Percentiles rank a stretch among this genome's conserved stretches.
Evolutionary conservation across 176 grass and related monocot species (phyloP).

Genomic region (Hyparrhenia diplandra): DNA sequence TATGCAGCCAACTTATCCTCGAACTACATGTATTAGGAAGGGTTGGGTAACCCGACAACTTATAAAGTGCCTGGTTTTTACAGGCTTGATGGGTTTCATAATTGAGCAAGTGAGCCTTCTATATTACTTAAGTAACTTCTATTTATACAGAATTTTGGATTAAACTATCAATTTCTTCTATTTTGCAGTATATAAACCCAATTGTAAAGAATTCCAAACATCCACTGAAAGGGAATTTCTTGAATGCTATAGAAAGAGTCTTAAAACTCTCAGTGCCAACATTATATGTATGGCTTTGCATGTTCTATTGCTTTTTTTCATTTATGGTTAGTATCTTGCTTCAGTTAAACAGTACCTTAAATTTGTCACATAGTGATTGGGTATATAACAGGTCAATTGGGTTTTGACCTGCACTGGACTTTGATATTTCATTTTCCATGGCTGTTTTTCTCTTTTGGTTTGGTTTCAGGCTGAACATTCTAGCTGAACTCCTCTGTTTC

Average conservation of each 20-base stretch:
- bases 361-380: not conserved
- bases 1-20: slow-evolving; percentile 86
- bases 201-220: slow-evolving; percentile 97
- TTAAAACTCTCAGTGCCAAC: slow-evolving; percentile 94
- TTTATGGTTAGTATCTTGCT: slow-evolving; percentile 68
- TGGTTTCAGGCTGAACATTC: slow-evolving; percentile 79
- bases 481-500: slow-evolving; percentile 81
- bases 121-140: slow-evolving; percentile 18
- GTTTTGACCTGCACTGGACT: not conserved
- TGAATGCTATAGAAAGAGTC: slow-evolving; percentile 94
- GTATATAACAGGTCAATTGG: not conserved
- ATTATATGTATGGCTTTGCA: slow-evolving; percentile 97
- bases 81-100: slow-evolving; percentile 95
- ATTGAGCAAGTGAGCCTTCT: slow-evolving; percentile 85
- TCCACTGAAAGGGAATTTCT: slow-evolving; percentile 80
- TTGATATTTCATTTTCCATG: not conserved
- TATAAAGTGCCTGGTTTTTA: slow-evolving; percentile 79
- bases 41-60: slow-evolving; percentile 81
- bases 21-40: slow-evolving; percentile 68
- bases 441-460: slow-evolving; percentile 17
- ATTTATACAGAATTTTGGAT: not conserved
- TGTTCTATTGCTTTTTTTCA: slow-evolving; percentile 99
- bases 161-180: slow-evolving; percentile 2
- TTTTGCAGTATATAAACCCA: slow-evolving; percentile 90
- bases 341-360: not conserved